Conservation (phyloP, 805 yeast species). For the Hanseniaspora thailandica region DNA sequence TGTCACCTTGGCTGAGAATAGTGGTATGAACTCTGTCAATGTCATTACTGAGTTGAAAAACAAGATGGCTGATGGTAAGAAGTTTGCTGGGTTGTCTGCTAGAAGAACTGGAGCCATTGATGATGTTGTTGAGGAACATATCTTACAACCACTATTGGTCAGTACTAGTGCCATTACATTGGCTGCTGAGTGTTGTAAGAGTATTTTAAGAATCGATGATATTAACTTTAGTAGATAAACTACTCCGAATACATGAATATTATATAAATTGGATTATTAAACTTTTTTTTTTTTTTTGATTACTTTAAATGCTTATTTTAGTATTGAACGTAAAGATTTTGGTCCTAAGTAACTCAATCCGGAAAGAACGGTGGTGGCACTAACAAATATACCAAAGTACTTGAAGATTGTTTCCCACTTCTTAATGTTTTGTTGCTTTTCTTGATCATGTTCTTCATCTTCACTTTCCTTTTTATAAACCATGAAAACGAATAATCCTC, state of each 20-base stretch:
- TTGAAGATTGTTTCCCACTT: conserved; percentile 21
- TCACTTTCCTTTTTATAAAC: conserved; percentile 13
- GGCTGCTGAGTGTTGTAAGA: conserved; percentile 93
- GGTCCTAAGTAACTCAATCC: conserved; percentile 56
- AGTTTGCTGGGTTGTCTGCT: conserved; percentile 89
- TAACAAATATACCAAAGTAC: conserved; percentile 44
- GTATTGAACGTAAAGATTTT: conserved; percentile 30
- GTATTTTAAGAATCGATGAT: conserved; percentile 92
- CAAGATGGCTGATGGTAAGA: conserved; percentile 82
- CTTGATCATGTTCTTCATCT: conserved; percentile 15
- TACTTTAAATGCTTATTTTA: background rate
- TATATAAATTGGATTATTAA: background rate
- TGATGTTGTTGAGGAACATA: conserved; percentile 75
- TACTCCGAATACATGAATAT: background rate
- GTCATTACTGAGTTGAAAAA: conserved; percentile 86
- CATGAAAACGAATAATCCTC: conserved; percentile 28
- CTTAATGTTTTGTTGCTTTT: background rate
- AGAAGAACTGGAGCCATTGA: conserved; percentile 88
- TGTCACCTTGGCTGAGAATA: conserved; percentile 87
- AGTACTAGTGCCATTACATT: conserved; percentile 86
- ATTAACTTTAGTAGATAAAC: conserved; percentile 74
- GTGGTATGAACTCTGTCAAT: conserved; percentile 82
- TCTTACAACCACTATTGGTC: conserved; percentile 90
- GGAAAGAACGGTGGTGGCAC: conserved; percentile 60
- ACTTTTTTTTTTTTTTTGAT: background rate